Conservation (phyloP, 306 rosid genomes). For the Fagus crenata region DNA sequence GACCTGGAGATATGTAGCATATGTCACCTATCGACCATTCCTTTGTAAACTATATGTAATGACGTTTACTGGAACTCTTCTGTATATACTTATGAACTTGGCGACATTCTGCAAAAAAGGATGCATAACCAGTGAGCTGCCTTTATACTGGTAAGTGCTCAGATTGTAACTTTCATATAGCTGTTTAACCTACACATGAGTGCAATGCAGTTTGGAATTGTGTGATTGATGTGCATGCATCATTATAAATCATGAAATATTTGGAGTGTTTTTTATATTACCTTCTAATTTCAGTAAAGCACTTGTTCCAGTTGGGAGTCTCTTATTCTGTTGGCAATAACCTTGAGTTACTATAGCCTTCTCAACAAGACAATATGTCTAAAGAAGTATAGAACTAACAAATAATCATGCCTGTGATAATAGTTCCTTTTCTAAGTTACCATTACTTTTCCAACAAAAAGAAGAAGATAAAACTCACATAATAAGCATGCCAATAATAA, state of each 20-base stretch:
- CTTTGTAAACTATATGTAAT: slow-evolving; percentile 29
- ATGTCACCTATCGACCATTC: not conserved
- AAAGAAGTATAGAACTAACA: slow-evolving; percentile 5
- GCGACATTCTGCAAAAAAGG: slow-evolving; percentile 67
- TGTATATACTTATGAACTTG: slow-evolving; percentile 81
- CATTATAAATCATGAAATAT: not conserved
- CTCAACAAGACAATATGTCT: not conserved
- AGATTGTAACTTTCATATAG: too few relatives aligned
- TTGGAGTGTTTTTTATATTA: slow-evolving; percentile 17
- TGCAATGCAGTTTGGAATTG: not conserved
- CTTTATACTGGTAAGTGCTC: slow-evolving; percentile 5
- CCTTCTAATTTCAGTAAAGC: slow-evolving; percentile 90
- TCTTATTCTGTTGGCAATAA: slow-evolving; percentile 53
- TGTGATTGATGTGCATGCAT: not conserved
- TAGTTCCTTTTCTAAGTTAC: not conserved
- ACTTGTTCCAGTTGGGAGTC: slow-evolving; percentile 77
- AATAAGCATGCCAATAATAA: slow-evolving; percentile 87
- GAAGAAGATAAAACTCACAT: slow-evolving; percentile 49
- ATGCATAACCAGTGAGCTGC: not conserved
- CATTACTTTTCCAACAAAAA: slow-evolving; percentile 9
- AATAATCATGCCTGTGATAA: not conserved
- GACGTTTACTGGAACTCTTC: slow-evolving; percentile 54
- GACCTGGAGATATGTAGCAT: not conserved
- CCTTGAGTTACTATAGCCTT: slow-evolving; percentile 21
- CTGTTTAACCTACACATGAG: too few relatives aligned